Evolutionary conservation across 2,329 filamentous ascomycete genomes (phyloP), one percentile per base, ranked within the genome.

Genomic region (Blumeriella jaapii): DNA sequence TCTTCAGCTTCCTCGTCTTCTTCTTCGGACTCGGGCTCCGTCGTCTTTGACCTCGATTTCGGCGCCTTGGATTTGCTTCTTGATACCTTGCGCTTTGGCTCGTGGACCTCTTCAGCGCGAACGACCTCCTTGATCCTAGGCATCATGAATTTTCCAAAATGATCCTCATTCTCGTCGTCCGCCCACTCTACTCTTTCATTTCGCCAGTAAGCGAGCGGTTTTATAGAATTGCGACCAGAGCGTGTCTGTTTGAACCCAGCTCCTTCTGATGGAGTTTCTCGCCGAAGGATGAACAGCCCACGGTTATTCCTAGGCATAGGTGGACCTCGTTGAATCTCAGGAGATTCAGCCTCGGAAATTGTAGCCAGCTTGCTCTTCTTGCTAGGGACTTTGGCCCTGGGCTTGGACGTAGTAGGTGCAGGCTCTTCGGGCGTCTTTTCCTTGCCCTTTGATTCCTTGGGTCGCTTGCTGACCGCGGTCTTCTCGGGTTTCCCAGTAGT

Each of bases 131-230:
- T 82, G 48, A 89, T 78, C 9, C 71, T 77, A 1, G 74, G 71
- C 31, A 84, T 57, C n/a, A 78, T 62, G 47, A 81, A 78, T 25
- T 67, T 64, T n/a, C 67, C 66, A 23, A 58, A 35, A 46, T 48
- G 31, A 64, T 57, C 38, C 62, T 69, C 69, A 17, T 62, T 61
- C 27, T 59, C 58, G 31, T 76, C 73, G 15, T 74, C 70, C 12
- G 70, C 65, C 33, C 78, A 83, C 14, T 85, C 71, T 29, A 81
- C 73, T 35, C 72, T 73, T 55, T 96, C 89, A 46, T 86, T 86
- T 50, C 77, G 77, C 89, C 89, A 96, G 55, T 71, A 93, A 16
- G 83, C 75, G 20, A 95, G 61, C 0, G 87, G 91, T 41, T 74
- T 74, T 42, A 84, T 78, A 7, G 82, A 84, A 34, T 75, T 73